A percentile compares a stretch with the other conserved stretches of the same genome.
Conservation (phyloP, 202 grass and related monocot species). For the Panicum virgatum region DNA sequence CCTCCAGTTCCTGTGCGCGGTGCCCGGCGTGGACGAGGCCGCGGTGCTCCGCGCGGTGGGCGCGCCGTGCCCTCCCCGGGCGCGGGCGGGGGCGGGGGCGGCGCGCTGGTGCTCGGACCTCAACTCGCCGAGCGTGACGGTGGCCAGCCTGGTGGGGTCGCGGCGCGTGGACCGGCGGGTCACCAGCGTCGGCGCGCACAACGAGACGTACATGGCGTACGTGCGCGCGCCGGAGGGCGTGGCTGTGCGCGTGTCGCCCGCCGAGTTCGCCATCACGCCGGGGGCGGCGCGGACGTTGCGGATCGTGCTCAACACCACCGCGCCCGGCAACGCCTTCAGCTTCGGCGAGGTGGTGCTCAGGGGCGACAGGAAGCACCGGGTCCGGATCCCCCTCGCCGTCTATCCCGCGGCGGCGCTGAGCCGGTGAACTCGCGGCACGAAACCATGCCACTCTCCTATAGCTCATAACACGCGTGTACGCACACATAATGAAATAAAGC, state of each 20-base stretch:
- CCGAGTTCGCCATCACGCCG: constrained; percentile 51
- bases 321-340: constrained; percentile 53
- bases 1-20: constrained; percentile 68
- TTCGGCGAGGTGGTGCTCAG: constrained; percentile 74
- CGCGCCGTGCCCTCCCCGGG: constrained; percentile 34
- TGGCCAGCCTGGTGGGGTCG: constrained; percentile 75
- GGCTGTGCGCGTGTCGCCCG: constrained; percentile 58
- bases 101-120: constrained; percentile 67
- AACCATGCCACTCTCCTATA: background rate
- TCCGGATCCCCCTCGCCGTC: constrained; percentile 71
- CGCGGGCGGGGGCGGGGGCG: constrained; percentile 13
- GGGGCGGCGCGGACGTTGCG: constrained; percentile 46
- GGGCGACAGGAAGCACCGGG: constrained; percentile 65
- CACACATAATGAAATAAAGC: too few species aligned
- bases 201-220: constrained; percentile 61
- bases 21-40: constrained; percentile 63
- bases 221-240: constrained; percentile 66
- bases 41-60: constrained; percentile 58
- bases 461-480: background rate
- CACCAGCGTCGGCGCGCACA: constrained; percentile 53
- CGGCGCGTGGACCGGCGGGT: constrained; percentile 59
- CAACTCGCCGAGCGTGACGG: constrained; percentile 75
- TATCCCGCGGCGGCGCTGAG: constrained; percentile 45
- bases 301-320: constrained; percentile 58
- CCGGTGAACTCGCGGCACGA: background rate